phyloP scores from a whole-genome alignment of 768 basidiomycete genomes.

The Boletus eberwhitei region DNA sequence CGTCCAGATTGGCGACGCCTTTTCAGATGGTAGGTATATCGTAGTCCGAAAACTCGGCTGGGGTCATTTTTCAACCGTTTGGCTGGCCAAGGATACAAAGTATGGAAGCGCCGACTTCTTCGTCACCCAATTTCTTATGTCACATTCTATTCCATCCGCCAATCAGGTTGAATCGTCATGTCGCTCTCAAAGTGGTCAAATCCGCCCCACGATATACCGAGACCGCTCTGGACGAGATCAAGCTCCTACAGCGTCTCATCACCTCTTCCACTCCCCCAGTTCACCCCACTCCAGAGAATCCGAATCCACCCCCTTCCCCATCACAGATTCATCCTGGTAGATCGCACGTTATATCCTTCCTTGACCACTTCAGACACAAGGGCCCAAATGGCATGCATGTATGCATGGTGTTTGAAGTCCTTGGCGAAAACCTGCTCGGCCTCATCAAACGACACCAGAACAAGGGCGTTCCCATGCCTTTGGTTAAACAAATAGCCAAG shows the following conservation, averaged over 20 bases:
- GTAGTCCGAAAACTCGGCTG: conserved; percentile 95
- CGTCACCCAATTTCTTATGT: not conserved
- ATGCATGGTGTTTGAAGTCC: conserved; percentile 99
- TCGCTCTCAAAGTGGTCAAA: conserved; percentile 98
- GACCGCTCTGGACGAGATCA: conserved; percentile 98
- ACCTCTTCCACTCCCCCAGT: conserved; percentile 66
- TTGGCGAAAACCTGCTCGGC: conserved; percentile 93
- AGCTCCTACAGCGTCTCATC: conserved; percentile 92
- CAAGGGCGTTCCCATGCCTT: conserved; percentile 90
- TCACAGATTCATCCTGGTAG: conserved; percentile 80
- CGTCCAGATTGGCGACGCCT: conserved; percentile 91
- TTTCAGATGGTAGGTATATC: conserved; percentile 81
- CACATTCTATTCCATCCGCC: not conserved
- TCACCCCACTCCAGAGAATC: conserved; percentile 45
- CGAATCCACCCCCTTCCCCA: conserved; percentile 48
- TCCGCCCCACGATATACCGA: conserved; percentile 96
- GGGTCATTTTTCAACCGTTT: conserved; percentile 94
- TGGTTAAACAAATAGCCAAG: conserved; percentile 96
- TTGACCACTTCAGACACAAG: conserved; percentile 95
- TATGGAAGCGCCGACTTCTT: conserved; percentile 35
- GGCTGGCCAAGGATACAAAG: conserved; percentile 84
- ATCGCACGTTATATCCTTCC: conserved; percentile 93
- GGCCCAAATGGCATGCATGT: conserved; percentile 97
- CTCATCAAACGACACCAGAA: conserved; percentile 98
- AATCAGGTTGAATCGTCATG: conserved; percentile 86